Base-by-base conservation (phyloP, 148 eudicot species). In the Arctostaphylos glauca region DNA sequence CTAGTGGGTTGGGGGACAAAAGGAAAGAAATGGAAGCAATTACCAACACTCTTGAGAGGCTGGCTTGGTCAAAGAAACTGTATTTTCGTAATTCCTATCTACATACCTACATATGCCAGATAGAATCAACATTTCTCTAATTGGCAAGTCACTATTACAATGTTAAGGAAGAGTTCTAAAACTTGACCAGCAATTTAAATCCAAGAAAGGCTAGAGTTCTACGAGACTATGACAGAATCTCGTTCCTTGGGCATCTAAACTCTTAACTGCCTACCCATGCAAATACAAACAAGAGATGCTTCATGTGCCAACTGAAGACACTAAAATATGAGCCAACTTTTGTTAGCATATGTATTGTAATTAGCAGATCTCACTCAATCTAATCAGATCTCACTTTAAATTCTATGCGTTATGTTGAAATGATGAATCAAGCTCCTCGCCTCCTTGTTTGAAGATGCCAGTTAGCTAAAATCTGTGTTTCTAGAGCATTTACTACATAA, bases 151-250 rank as follows among this genome's bases (percentile, higher is more conserved):
- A 1, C 43, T 6, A 67, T 9, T 4, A 31, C 43, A 25, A 12
- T 67, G 25, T 67, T 25, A 67, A 31, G 73, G 73, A 68, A 68
- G 71, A 66, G 71, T 66, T 25, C 71, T 23, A 43, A 66, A 66
- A 25, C 71, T 31, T 43, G 72, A 67, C 43, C 72, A 67, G 47
- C 44, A 68, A 38, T 68, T 68, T 68, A 31, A 66, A 23, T 12
- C 38, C 44, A 23, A 23, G 72, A 31, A 2, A 67, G 6, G 44
- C 44, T 31, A 67, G 44, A 43, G 10, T 67, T 25, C 44, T 31
- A 31, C 1, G 44, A 31, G 43, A 25, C 44, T 31, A 31, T 0
- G 16, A 31, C 72, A 25, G 44, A 23, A 67, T 31, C 72, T 67
- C 44, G 12, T 67, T 31, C 18, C 67, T 7, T 2, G 4, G 3